Base-by-base conservation (phyloP, 768 basidiomycete species). In the Pleurotus eryngii region DNA sequence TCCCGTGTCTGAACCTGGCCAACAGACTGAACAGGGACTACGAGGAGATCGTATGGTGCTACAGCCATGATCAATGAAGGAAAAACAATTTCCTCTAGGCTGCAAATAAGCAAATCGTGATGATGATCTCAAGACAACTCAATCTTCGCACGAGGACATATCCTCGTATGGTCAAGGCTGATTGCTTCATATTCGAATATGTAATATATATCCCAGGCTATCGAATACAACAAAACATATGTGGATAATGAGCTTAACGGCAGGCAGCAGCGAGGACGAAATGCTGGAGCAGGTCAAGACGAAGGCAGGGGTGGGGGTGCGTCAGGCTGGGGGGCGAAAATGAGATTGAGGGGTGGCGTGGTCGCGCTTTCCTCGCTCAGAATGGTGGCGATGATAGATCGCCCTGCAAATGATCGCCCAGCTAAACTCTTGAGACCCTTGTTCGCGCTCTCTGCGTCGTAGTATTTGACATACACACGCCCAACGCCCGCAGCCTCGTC, bases 401-500 rank as follows among this genome's bases (percentile, higher is more conserved):
- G 77, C 2, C 92, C 92, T 48, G 87, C 90, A 59, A 94, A 94
- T 39, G 89, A 89, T 45, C 92, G 81, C 37, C 96, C 97, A 27
- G 96, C 97, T 58, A 99, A 80, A 40, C 86, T 83, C 69, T 90
- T 89, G 69, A 98, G 80, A 20, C 90, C 97, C 57, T 70, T 75
- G 35, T 78, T 76, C 15, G 93, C 92, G 46, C 82, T 77, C 12
- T 77, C 76, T 22, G 86, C 69, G 18, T 86, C 77, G 46, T 64
- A 66, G 68, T 90, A 99, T 75, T 92, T 89, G 60, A 99, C 95
- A 69, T 96, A 98, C 12, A 99, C 97, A 49, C 95, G 82, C 43
- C 97, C 96, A 18, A 99, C 93, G 54, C 96, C 97, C 1, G 90
- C 81, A 27, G 89, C 91, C 69, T 97, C 95, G 69, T 96, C 95